Percentiles rank a stretch among this genome's conserved stretches.
These are phyloP conservation scores for Poronia punctata DNA, from an alignment of 495 filamentous ascomycete species.

Conservation along the genomic window DNA sequence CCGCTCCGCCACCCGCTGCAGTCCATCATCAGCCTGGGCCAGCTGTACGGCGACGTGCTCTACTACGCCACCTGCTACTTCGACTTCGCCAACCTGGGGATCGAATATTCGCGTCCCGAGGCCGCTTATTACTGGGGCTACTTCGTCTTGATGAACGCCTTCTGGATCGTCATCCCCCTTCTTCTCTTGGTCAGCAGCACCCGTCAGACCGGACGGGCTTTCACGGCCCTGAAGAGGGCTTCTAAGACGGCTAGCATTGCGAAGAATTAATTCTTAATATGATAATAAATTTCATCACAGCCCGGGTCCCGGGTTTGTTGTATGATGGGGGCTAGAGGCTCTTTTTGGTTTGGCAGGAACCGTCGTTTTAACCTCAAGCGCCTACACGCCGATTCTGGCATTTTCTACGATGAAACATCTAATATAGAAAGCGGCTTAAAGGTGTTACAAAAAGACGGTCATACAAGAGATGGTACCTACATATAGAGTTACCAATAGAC, in stretches of 20 bases:
- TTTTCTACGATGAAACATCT: too few relatives aligned
- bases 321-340: too few relatives aligned
- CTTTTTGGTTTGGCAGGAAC: too few relatives aligned
- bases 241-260: not conserved
- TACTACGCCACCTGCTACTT: slow-evolving; percentile 50
- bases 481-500: too few relatives aligned
- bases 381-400: too few relatives aligned
- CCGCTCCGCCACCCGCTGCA: slow-evolving; percentile 48
- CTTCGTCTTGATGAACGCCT: slow-evolving; percentile 47
- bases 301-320: too few relatives aligned
- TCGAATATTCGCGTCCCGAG: slow-evolving; percentile 48
- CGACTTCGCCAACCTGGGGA: slow-evolving; percentile 32
- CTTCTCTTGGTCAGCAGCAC: slow-evolving; percentile 2
- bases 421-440: too few relatives aligned
- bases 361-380: too few relatives aligned
- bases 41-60: slow-evolving; percentile 50
- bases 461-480: too few relatives aligned
- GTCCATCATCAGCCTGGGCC: slow-evolving; percentile 45
- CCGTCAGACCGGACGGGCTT: slow-evolving; percentile 4
- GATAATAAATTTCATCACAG: too few relatives aligned
- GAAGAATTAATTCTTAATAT: too few relatives aligned
- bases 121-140: slow-evolving; percentile 50
- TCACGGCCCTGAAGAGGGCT: slow-evolving; percentile 5
- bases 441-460: too few relatives aligned
- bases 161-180: slow-evolving; percentile 51